phyloP scores from a whole-genome alignment of 306 rosid species.

The Malus sieversii region DNA sequence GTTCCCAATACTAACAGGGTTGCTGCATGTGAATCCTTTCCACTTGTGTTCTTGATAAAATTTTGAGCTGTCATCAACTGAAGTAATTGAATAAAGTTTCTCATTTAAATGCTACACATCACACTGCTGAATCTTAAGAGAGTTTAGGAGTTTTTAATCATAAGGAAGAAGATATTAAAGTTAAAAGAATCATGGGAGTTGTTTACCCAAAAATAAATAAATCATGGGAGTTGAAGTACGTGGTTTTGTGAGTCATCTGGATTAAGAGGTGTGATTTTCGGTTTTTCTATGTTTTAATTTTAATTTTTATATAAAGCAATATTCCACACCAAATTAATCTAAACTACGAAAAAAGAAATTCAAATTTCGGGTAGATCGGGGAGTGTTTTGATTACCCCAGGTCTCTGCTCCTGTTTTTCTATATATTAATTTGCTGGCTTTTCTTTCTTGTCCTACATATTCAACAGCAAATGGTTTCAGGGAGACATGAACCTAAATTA shows the following conservation, averaged over 20 bases:
- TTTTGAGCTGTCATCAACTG: conserved; percentile 18
- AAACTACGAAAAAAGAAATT: rapidly evolving
- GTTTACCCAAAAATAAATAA: not conserved
- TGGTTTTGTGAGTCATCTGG: not conserved
- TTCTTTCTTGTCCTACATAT: not conserved
- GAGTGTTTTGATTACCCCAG: not conserved
- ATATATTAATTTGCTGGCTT: not conserved
- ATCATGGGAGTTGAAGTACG: not conserved
- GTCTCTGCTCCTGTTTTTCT: not conserved
- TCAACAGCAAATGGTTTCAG: not conserved
- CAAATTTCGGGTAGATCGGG: not conserved
- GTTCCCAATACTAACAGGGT: conserved; percentile 14
- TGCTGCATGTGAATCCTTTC: not conserved
- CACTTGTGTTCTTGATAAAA: not conserved
- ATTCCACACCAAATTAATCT: not conserved
- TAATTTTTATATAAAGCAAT: too few species aligned
- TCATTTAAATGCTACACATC: not conserved
- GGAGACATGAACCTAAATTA: not conserved
- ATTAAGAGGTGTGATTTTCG: not conserved
- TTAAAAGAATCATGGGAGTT: not conserved
- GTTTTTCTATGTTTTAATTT: too few species aligned
- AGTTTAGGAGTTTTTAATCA: not conserved
- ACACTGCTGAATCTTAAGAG: not conserved
- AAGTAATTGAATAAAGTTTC: not conserved
- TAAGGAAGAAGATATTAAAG: not conserved